Evolutionary conservation across 495 filamentous ascomycete species (phyloP).

Genomic region (Pyronema omphalodes): DNA sequence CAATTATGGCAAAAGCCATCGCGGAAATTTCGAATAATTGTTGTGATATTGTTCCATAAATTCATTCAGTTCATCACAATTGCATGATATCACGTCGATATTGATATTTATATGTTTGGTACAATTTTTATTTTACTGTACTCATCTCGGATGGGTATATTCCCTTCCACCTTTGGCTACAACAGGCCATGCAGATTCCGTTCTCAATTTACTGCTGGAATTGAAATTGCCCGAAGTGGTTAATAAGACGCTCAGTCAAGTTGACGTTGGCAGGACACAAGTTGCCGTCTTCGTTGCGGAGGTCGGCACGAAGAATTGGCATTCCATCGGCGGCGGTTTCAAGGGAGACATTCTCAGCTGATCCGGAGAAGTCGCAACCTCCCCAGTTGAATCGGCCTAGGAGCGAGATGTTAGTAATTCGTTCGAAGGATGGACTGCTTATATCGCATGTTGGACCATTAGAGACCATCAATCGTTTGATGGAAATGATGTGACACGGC

Average conservation of each 20-base stretch:
- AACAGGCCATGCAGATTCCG: too few relatives aligned
- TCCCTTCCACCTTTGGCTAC: too few relatives aligned
- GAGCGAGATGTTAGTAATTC: too few relatives aligned
- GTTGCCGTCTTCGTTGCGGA: constrained; percentile 23
- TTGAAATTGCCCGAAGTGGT: constrained; percentile 25
- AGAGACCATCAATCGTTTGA: constrained; percentile 25
- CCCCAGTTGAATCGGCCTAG: too few relatives aligned
- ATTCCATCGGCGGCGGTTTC: constrained; percentile 25
- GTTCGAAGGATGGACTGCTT: neutral
- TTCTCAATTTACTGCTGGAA: neutral
- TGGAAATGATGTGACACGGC: constrained; percentile 13
- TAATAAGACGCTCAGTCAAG: constrained; percentile 28
- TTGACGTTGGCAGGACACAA: constrained; percentile 26
- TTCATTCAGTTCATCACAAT: too few relatives aligned
- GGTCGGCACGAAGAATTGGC: constrained; percentile 27
- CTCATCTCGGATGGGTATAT: too few relatives aligned
- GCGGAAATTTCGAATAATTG: too few relatives aligned
- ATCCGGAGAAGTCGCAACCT: constrained; percentile 21
- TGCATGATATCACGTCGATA: too few relatives aligned
- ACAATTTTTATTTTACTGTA: too few relatives aligned
- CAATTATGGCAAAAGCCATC: too few relatives aligned
- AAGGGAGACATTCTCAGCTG: constrained; percentile 24
- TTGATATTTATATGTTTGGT: too few relatives aligned
- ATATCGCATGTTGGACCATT: neutral
- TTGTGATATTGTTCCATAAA: too few relatives aligned